Percentiles rank a stretch among this genome's conserved stretches.
Evolutionary conservation across 176 grass and related monocot genomes (phyloP).

Genomic region (Typha latifolia): DNA sequence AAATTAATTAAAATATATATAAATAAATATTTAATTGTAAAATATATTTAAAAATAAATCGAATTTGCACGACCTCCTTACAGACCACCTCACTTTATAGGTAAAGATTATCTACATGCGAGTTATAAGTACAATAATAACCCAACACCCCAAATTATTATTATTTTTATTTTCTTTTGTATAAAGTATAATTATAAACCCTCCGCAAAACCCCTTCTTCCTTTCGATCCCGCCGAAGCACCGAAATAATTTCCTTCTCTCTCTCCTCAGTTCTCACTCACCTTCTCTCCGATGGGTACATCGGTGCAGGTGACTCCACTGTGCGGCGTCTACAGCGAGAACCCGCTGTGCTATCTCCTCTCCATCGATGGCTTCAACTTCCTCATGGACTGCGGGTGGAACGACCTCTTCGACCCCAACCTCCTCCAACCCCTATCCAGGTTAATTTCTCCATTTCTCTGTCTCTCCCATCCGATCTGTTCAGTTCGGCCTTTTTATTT

Average conservation of each 20-base stretch:
- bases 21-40: too few relatives aligned
- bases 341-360: slow-evolving; percentile 61
- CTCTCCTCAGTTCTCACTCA: background rate
- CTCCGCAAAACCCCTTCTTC: too few relatives aligned
- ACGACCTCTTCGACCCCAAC: slow-evolving; percentile 67
- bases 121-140: too few relatives aligned
- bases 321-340: slow-evolving; percentile 71
- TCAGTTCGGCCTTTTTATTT: background rate
- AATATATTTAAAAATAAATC: too few relatives aligned
- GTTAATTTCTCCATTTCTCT: slow-evolving; percentile 13
- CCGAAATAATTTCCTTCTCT: background rate
- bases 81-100: too few relatives aligned
- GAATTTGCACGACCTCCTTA: too few relatives aligned
- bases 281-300: slow-evolving; percentile 49
- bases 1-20: too few relatives aligned
- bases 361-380: slow-evolving; percentile 88
- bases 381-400: slow-evolving; percentile 97
- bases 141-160: too few relatives aligned
- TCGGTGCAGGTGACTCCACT: slow-evolving; percentile 90
- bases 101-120: too few relatives aligned
- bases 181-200: too few relatives aligned
- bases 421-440: slow-evolving; percentile 80
- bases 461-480: background rate
- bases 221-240: too few relatives aligned
- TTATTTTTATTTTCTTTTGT: too few relatives aligned